Percentiles rank a stretch among this genome's conserved stretches.
Evolutionary conservation across 1,284 basidiomycete genomes (phyloP).

Genomic region (Bjerkandera adusta): DNA sequence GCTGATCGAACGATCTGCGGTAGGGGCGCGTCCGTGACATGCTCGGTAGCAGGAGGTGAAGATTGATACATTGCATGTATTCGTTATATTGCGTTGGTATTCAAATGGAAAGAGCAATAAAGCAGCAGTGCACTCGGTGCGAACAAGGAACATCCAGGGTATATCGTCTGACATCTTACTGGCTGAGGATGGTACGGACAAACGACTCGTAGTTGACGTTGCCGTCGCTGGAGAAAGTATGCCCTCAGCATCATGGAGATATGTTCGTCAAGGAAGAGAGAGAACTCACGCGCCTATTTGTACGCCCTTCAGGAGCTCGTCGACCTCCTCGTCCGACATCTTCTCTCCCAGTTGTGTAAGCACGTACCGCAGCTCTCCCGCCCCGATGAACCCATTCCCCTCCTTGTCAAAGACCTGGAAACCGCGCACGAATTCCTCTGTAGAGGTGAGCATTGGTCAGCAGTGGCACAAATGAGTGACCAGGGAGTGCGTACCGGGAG

Average conservation of each 20-base stretch:
- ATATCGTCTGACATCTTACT: slow-evolving; percentile 42
- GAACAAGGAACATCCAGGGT: background rate
- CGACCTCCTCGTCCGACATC: slow-evolving; percentile 97
- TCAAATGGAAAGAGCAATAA: background rate
- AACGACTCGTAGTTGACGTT: slow-evolving; percentile 98
- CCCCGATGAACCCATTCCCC: slow-evolving; percentile 95
- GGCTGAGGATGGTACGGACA: slow-evolving; percentile 87
- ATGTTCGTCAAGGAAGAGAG: background rate
- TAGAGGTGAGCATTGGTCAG: background rate
- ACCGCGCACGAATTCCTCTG: slow-evolving; percentile 98
- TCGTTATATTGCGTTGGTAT: slow-evolving; percentile 5
- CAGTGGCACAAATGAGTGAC: background rate
- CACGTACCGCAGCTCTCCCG: slow-evolving; percentile 90
- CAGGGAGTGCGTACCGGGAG: slow-evolving; percentile 60
- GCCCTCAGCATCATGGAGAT: background rate
- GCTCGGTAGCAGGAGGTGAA: no score
- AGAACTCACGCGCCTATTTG: slow-evolving; percentile 80
- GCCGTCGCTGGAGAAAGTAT: slow-evolving; percentile 67
- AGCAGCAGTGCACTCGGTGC: background rate
- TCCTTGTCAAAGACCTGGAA: slow-evolving; percentile 99
- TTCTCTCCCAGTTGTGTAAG: slow-evolving; percentile 97
- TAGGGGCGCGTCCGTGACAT: no score
- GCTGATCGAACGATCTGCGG: no score
- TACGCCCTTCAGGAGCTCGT: slow-evolving; percentile 95
- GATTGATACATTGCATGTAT: no score